Evolutionary conservation across 2,329 filamentous ascomycete species (phyloP).

Genomic region (Magnaporthales sp.): DNA sequence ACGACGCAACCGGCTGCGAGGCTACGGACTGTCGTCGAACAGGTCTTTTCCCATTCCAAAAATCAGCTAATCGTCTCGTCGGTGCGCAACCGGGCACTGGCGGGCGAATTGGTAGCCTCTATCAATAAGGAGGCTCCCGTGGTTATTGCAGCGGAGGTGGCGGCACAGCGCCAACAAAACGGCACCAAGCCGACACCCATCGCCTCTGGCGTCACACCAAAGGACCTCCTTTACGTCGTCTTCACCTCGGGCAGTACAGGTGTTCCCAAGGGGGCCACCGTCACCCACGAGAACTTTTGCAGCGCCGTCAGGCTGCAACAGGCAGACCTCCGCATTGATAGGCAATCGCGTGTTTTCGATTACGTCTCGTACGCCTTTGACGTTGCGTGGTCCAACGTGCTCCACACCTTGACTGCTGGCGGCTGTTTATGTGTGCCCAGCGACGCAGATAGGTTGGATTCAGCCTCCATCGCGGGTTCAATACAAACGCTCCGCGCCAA

Average conservation of each 20-base stretch:
- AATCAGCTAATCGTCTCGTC: too few relatives aligned
- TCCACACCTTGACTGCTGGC: neutral
- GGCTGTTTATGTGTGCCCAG: neutral
- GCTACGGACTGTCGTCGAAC: slow-evolving; percentile 4
- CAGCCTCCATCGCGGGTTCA: neutral
- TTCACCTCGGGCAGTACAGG: slow-evolving; percentile 54
- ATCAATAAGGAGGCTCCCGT: too few relatives aligned
- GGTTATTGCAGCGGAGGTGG: too few relatives aligned
- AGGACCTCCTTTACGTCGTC: slow-evolving; percentile 36
- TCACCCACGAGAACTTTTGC: slow-evolving; percentile 44
- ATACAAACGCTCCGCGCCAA: slow-evolving; percentile 50
- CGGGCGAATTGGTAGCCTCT: too few relatives aligned
- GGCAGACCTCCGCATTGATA: neutral
- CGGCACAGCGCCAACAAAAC: too few relatives aligned
- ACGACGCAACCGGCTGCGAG: slow-evolving; percentile 9
- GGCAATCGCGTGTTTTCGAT: slow-evolving; percentile 16
- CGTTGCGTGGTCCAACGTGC: slow-evolving; percentile 39
- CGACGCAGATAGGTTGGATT: neutral
- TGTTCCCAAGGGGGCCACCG: slow-evolving; percentile 48
- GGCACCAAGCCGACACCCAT: too few relatives aligned
- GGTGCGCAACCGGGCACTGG: too few relatives aligned
- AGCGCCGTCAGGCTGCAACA: slow-evolving; percentile 48
- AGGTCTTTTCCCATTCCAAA: too few relatives aligned
- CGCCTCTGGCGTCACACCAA: slow-evolving; percentile 11
- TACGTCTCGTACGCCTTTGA: slow-evolving; percentile 29